Percentiles rank a stretch among this genome's conserved stretches.
Evolutionary conservation across 257 asterid species (phyloP).

Genomic region (Solanum medicagineum): DNA sequence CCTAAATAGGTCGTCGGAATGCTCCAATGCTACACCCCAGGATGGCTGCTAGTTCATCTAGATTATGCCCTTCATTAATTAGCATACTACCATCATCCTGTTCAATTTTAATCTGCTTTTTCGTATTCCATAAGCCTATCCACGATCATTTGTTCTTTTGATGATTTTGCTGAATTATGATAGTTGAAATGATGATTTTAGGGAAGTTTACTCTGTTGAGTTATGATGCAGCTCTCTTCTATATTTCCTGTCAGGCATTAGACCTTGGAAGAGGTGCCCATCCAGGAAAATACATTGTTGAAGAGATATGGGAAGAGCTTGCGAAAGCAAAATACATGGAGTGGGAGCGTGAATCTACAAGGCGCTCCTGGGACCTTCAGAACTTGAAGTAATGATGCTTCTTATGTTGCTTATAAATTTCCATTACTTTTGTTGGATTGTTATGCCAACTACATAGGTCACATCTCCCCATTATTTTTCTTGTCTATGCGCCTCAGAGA

Average conservation of each 20-base stretch:
- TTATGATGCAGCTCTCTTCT: background rate
- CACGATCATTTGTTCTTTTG: background rate
- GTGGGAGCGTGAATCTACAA: conserved; percentile 79
- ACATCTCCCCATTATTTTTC: background rate
- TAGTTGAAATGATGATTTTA: background rate
- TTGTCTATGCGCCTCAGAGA: conserved; percentile 30
- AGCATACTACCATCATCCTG: background rate
- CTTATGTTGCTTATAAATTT: background rate
- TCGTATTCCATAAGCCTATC: background rate
- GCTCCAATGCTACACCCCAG: background rate
- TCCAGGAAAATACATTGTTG: conserved; percentile 69
- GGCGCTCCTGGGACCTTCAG: conserved; percentile 75
- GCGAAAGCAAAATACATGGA: conserved; percentile 66
- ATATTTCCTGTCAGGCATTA: conserved; percentile 44
- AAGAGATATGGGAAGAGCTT: conserved; percentile 90
- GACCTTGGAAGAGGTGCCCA: conserved; percentile 68
- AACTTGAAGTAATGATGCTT: conserved; percentile 41
- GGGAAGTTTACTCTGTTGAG: background rate
- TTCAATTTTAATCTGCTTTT: background rate
- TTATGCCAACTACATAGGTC: background rate
- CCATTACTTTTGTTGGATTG: background rate
- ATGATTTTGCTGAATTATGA: background rate
- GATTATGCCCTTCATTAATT: background rate
- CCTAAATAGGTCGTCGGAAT: background rate
- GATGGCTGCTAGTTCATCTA: too few species aligned